These are phyloP conservation scores for Hysterangium stoloniferum DNA, from an alignment of 768 basidiomycete genomes.

Conservation along the genomic window DNA sequence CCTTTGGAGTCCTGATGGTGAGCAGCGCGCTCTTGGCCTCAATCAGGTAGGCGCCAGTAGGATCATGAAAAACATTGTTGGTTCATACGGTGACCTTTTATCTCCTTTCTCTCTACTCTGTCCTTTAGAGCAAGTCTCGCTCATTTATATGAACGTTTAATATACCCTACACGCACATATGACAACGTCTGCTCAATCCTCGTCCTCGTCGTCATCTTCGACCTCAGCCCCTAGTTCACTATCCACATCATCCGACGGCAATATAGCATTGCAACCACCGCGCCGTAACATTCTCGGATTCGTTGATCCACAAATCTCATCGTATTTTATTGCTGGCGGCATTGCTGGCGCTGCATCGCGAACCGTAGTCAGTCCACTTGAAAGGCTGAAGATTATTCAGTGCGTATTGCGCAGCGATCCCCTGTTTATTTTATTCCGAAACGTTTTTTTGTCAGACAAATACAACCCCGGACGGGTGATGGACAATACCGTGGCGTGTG, in stretches of 20 bases:
- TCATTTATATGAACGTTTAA: background rate
- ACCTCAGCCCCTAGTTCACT: background rate
- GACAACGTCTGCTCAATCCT: background rate
- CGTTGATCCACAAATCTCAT: constrained; percentile 27
- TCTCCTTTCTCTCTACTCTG: background rate
- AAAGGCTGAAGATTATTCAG: constrained; percentile 96
- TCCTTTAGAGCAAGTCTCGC: background rate
- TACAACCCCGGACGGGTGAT: constrained; percentile 62
- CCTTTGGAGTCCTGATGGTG: constrained; percentile 11
- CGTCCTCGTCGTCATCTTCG: background rate
- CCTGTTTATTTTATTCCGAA: background rate
- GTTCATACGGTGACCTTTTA: background rate
- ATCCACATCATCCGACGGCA: background rate
- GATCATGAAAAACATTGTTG: constrained; percentile 3
- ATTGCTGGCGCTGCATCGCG: constrained; percentile 62
- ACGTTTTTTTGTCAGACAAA: constrained; percentile 53
- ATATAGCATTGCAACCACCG: background rate
- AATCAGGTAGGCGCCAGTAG: background rate
- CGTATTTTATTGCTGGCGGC: constrained; percentile 51
- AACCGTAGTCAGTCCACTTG: constrained; percentile 88
- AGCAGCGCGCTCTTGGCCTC: background rate
- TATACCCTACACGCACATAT: background rate
- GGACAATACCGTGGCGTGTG: constrained; percentile 79
- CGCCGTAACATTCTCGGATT: constrained; percentile 1
- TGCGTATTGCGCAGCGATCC: constrained; percentile 31